phyloP scores from a whole-genome alignment of 108 stramenopile species.

The Cyclotella kingstonii region DNA sequence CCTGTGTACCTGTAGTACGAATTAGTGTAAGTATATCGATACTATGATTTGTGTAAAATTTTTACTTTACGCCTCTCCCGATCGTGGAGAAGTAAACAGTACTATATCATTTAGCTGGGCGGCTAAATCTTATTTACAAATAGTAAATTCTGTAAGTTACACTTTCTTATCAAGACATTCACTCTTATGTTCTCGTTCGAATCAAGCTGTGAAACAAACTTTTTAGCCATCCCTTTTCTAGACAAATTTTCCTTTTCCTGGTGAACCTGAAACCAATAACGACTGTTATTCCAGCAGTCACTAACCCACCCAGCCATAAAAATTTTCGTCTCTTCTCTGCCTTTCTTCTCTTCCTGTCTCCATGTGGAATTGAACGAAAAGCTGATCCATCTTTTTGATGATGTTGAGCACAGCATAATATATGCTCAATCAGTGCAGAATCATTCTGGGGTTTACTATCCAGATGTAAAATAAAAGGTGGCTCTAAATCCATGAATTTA shows the following conservation, averaged over 20 bases:
- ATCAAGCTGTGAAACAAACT: conserved; percentile 2
- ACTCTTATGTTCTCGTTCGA: too few species aligned
- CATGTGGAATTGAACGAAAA: conserved; percentile 63
- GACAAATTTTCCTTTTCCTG: conserved; percentile 18
- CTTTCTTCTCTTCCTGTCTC: conserved; percentile 55
- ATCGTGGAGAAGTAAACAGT: too few species aligned
- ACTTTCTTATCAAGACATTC: too few species aligned
- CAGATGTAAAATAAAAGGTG: conserved; percentile 57
- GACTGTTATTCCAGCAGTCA: conserved; percentile 66
- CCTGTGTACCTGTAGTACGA: too few species aligned
- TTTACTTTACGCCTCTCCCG: too few species aligned
- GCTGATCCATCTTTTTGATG: conserved; percentile 18
- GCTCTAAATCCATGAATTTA: conserved; percentile 58
- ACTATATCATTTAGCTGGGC: too few species aligned
- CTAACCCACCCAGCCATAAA: conserved; percentile 72
- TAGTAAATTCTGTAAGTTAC: too few species aligned
- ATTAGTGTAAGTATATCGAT: too few species aligned
- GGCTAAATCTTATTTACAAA: too few species aligned
- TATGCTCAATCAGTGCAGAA: conserved; percentile 34
- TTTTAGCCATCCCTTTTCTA: conserved; percentile 12
- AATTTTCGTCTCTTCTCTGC: conserved; percentile 55
- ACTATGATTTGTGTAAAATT: too few species aligned
- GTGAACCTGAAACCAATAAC: conserved; percentile 43
- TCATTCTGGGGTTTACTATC: conserved; percentile 38
- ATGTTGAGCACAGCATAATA: conserved; percentile 53